Conservation (phyloP, 306 rosid species). For the Gastrolobium bilobum region DNA sequence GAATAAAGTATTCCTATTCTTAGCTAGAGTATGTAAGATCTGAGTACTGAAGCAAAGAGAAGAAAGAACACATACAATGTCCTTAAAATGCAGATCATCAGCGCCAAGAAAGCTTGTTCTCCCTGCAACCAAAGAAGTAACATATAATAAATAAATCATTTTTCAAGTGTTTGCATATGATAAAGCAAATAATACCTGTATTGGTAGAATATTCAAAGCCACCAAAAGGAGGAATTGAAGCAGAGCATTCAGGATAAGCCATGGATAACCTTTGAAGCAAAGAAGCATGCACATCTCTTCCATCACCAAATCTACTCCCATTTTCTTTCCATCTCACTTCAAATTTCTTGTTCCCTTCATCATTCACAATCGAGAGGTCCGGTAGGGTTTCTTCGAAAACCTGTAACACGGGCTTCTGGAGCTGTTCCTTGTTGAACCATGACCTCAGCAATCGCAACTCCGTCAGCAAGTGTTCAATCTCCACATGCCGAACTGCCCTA, state of each 20-base stretch:
- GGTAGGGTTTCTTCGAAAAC: slow-evolving; percentile 58
- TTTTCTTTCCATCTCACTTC: slow-evolving; percentile 60
- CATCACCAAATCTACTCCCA: slow-evolving; percentile 10
- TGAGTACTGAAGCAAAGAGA: neutral
- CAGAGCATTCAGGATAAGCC: slow-evolving; percentile 62
- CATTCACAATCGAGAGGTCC: slow-evolving; percentile 51
- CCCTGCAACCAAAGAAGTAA: slow-evolving; percentile 65
- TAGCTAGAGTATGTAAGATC: too few species aligned
- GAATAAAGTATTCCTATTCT: too few species aligned
- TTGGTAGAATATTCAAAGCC: slow-evolving; percentile 65
- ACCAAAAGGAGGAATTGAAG: slow-evolving; percentile 55
- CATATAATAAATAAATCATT: neutral
- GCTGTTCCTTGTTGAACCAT: slow-evolving; percentile 61
- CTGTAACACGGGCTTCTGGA: slow-evolving; percentile 52
- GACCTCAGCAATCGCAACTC: slow-evolving; percentile 69
- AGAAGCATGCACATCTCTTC: slow-evolving; percentile 31
- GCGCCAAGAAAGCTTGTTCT: slow-evolving; percentile 65
- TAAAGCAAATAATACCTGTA: slow-evolving; percentile 50
- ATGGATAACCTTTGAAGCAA: slow-evolving; percentile 64
- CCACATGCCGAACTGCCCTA: slow-evolving; percentile 74
- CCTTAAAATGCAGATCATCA: slow-evolving; percentile 63
- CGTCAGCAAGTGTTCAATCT: slow-evolving; percentile 65
- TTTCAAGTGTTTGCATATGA: neutral
- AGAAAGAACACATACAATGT: slow-evolving; percentile 66
- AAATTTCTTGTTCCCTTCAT: slow-evolving; percentile 48